phyloP scores from a whole-genome alignment of 257 asterid species.

The Handroanthus guayacan region DNA sequence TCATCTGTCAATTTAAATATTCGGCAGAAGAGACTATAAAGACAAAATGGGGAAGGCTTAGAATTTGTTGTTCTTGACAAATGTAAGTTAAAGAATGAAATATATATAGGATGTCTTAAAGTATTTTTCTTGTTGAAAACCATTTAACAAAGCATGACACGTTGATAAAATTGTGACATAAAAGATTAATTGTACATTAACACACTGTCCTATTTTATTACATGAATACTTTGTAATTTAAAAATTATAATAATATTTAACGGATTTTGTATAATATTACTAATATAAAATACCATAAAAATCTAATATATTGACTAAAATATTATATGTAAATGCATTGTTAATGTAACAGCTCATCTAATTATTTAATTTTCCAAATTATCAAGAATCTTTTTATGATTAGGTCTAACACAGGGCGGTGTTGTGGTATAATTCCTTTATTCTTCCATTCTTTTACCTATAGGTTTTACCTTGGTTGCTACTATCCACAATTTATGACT shows the following conservation, averaged over 20 bases:
- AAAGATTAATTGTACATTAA: background rate
- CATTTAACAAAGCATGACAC: background rate
- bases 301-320: no score
- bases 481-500: no score
- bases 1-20: constrained; percentile 20
- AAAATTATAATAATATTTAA: no score
- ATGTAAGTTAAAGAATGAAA: background rate
- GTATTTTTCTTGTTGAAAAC: constrained; percentile 3
- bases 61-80: background rate
- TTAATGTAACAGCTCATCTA: no score
- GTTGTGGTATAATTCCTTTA: background rate
- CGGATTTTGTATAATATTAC: no score
- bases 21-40: constrained; percentile 33
- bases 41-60: constrained; percentile 1
- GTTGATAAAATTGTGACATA: no score
- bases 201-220: background rate
- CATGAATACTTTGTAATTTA: no score
- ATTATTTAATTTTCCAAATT: no score
- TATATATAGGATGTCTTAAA: background rate
- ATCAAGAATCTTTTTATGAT: no score
- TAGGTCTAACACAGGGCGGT: no score
- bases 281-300: no score
- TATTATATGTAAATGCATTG: no score
- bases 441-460: constrained; percentile 4
- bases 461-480: background rate